Evolutionary conservation across 2,329 filamentous ascomycete genomes (phyloP).

Genomic region (Colletotrichum sp.): DNA sequence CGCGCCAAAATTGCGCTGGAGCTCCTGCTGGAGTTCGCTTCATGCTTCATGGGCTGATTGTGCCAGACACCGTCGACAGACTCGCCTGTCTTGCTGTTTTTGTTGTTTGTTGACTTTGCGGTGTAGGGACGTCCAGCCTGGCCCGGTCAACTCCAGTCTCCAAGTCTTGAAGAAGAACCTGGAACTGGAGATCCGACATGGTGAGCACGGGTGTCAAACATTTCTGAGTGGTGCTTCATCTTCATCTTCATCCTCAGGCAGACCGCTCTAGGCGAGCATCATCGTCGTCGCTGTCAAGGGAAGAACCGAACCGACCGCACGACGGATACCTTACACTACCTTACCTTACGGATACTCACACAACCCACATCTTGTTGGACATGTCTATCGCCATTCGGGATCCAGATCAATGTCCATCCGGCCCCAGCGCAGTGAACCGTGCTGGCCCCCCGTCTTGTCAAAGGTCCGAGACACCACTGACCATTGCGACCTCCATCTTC

Average conservation of each 20-base stretch:
- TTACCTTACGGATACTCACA: background rate
- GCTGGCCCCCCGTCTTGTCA: background rate
- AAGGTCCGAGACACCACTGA: background rate
- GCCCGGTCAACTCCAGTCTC: background rate
- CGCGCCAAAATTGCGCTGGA: conserved; percentile 20
- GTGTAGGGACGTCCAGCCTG: background rate
- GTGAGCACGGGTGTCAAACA: background rate
- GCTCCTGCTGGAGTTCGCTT: conserved; percentile 1
- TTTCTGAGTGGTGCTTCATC: background rate
- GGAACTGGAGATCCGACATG: background rate
- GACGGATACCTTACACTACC: background rate
- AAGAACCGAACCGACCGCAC: background rate
- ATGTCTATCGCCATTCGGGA: background rate
- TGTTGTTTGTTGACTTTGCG: background rate
- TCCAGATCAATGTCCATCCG: background rate
- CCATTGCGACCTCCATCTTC: background rate
- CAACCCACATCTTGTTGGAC: background rate
- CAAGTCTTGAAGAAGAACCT: background rate
- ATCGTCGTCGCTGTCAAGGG: background rate
- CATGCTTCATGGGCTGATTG: conserved; percentile 14
- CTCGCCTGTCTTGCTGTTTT: background rate
- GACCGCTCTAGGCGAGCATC: background rate
- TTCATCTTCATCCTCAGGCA: background rate
- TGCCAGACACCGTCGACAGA: background rate
- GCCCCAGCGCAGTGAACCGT: background rate